Evolutionary conservation across 805 yeast species (phyloP), one percentile per base, ranked within the genome.

Genomic region (Metschnikowia cubensis): DNA sequence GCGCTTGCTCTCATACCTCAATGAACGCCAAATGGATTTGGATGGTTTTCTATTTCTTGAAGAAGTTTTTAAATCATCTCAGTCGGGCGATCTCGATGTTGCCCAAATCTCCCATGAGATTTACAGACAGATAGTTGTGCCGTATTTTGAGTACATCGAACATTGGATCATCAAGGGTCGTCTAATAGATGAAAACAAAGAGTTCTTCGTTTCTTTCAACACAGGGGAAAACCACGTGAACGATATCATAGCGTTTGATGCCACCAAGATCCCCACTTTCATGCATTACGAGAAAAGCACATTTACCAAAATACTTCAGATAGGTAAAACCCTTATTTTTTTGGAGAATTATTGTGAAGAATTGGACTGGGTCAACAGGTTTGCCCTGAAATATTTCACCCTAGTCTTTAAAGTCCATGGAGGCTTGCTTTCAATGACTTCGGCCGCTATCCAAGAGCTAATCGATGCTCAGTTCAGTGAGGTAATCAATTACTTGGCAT

Each of bases 151-250:
- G 36, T 72, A 82, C 31, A 57, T 87, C 4, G 73, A 75, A 36
- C 72, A 74, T 39, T 92, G 97, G 97, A 62, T 89, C 1, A 63
- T 80, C 0, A 67, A 76, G 39, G 97, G 97, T 1, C 81, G 78
- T 45, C 61, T 89, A 14, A 66, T 72, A 2, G 82, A 80, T 49
- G 74, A 70, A 1, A 69, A 68, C 50, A 76, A 75, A 14, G 92
- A 85, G 54, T 89, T 89, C 59, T 91, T 88, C 58, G 79, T 74
- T 13, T 56, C 58, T 10, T 72, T 71, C 49, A 64, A 73, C 50
- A 50, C 54, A 3, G 49, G 58, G 4, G 60, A 65, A 17, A 59
- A 57, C 11, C 64, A 69, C 44, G 64, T 73, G 36, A 66, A 67
- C 42, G 71, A 67, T 35, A 69, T 69, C 4, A 67, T 76, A 17